phyloP scores from a whole-genome alignment of 768 basidiomycete genomes.

The Agrocybe praecox region DNA sequence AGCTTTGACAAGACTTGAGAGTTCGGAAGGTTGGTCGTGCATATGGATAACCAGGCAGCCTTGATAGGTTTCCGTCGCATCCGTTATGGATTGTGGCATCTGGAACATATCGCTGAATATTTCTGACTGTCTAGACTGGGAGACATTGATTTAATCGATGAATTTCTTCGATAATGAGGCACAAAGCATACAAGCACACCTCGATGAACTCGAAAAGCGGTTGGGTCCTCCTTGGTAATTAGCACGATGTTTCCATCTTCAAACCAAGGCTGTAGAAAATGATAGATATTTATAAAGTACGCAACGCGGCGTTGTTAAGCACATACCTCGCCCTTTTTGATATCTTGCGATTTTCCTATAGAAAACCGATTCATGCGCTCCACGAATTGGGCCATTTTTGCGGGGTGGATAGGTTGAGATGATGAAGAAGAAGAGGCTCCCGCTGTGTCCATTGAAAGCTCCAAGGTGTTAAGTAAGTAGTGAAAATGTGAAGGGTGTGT shows the following conservation, averaged over 20 bases:
- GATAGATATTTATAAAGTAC: not conserved
- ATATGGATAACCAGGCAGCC: constrained; percentile 54
- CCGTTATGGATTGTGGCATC: constrained; percentile 38
- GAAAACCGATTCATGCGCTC: too few relatives aligned
- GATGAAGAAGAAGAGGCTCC: too few relatives aligned
- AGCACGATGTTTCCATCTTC: constrained; percentile 64
- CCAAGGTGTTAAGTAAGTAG: too few relatives aligned
- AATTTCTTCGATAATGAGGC: not conserved
- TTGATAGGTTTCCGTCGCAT: constrained; percentile 37
- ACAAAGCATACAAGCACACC: constrained; percentile 38
- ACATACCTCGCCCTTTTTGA: not conserved
- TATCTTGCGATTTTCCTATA: too few relatives aligned
- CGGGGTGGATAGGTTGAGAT: too few relatives aligned
- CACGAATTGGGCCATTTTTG: too few relatives aligned
- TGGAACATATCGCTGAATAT: constrained; percentile 59
- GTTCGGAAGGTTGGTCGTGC: constrained; percentile 52
- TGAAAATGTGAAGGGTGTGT: too few relatives aligned
- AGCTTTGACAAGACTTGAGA: constrained; percentile 52
- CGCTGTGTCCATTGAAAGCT: too few relatives aligned
- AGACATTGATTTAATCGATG: not conserved
- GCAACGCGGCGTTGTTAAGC: not conserved
- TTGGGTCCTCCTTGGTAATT: constrained; percentile 39
- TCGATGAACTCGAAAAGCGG: constrained; percentile 57
- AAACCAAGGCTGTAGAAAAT: constrained; percentile 53
- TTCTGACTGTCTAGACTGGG: constrained; percentile 54